A percentile compares a stretch with the other conserved stretches of the same genome.
Conservation (phyloP, 345 rosid species). For the Melastoma malabathricum region DNA sequence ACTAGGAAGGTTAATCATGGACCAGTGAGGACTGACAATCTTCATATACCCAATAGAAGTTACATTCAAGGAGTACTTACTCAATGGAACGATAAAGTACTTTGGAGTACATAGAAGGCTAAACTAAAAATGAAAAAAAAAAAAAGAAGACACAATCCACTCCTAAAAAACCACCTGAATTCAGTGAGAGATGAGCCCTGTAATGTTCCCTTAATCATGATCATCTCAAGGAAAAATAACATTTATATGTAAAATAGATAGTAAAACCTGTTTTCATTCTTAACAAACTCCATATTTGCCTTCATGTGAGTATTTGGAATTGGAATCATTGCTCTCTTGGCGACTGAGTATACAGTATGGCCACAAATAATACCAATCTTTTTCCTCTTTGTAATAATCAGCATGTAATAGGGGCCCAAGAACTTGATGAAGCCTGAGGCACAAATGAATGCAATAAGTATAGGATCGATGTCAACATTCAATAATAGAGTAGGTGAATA, state of each 20-base stretch:
- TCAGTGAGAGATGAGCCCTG: constrained; percentile 22
- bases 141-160: not conserved
- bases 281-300: constrained; percentile 75
- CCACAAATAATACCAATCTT: constrained; percentile 87
- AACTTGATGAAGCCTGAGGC: constrained; percentile 77
- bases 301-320: constrained; percentile 56
- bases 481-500: not conserved
- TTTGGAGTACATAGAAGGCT: not conserved
- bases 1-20: too few relatives aligned
- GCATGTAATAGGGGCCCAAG: constrained; percentile 93
- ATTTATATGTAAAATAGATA: constrained; percentile 78
- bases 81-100: not conserved
- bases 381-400: constrained; percentile 79
- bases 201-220: constrained; percentile 15
- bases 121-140: constrained; percentile 16
- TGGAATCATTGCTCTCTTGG: constrained; percentile 66
- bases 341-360: constrained; percentile 53
- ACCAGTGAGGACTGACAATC: too few relatives aligned
- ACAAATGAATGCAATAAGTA: constrained; percentile 4
- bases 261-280: constrained; percentile 96
- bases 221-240: constrained; percentile 48
- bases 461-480: constrained; percentile 8
- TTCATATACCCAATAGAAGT: too few relatives aligned
- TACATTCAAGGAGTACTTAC: too few relatives aligned
- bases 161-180: constrained; percentile 25